A percentile compares a stretch with the other conserved stretches of the same genome.
Evolutionary conservation across 2,329 filamentous ascomycete genomes (phyloP).

Genomic region (Sporothrix globosa): DNA sequence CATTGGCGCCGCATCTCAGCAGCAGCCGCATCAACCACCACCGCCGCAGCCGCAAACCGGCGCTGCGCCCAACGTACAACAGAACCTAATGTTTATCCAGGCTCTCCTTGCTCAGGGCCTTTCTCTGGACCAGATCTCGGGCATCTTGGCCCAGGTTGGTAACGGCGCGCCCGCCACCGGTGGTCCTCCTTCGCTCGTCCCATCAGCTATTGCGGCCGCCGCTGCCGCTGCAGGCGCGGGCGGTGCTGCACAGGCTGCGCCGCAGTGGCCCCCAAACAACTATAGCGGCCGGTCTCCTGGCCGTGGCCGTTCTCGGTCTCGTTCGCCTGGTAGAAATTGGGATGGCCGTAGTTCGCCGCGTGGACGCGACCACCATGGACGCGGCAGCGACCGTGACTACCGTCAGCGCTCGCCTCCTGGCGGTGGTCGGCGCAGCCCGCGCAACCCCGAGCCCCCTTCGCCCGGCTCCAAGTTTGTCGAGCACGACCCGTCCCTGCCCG

Average conservation of each 20-base stretch:
- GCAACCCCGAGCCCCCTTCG: constrained; percentile 42
- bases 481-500: constrained; percentile 72
- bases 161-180: constrained; percentile 39
- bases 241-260: neutral
- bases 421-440: constrained; percentile 59
- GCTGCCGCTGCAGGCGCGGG: constrained; percentile 26
- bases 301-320: constrained; percentile 71
- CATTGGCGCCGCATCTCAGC: constrained; percentile 28
- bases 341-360: constrained; percentile 66
- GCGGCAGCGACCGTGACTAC: constrained; percentile 67
- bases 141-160: constrained; percentile 59
- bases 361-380: constrained; percentile 61
- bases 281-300: constrained; percentile 67
- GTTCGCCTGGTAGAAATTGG: constrained; percentile 71
- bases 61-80: constrained; percentile 57
- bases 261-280: constrained; percentile 40
- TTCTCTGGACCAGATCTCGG: constrained; percentile 74
- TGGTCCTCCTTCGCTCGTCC: constrained; percentile 31
- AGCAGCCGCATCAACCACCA: constrained; percentile 44
- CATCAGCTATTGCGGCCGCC: constrained; percentile 38
- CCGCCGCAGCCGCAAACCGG: constrained; percentile 20
- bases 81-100: constrained; percentile 75
- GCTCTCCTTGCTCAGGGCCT: constrained; percentile 75
- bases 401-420: constrained; percentile 83
- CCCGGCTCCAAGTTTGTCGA: constrained; percentile 70